A percentile compares a stretch with the other conserved stretches of the same genome.
Evolutionary conservation across 257 asterid species (phyloP).

Genomic region (Nicotiana tomentosiformis): DNA sequence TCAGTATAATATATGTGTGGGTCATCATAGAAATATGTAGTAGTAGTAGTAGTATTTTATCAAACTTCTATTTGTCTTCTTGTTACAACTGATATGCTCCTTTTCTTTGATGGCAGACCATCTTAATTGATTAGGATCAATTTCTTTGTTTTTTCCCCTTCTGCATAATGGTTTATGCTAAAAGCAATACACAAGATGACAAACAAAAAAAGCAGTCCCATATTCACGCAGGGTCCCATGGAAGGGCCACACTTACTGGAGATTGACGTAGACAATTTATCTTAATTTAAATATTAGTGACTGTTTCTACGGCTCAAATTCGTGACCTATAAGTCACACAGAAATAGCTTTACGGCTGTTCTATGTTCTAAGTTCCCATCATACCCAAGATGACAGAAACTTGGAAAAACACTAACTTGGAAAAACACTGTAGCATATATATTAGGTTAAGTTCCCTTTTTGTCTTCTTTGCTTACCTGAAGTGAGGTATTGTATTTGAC

Average conservation of each 20-base stretch:
- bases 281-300: no score
- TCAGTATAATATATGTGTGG: no score
- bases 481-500: neutral
- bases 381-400: neutral
- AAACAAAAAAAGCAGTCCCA: neutral
- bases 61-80: neutral
- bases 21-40: no score
- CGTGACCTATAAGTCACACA: no score
- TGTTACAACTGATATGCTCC: neutral
- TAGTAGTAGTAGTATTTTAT: no score
- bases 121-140: conserved; percentile 1
- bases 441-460: neutral
- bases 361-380: no score
- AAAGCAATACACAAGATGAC: neutral
- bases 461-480: neutral
- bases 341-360: no score
- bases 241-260: no score
- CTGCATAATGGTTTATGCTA: neutral
- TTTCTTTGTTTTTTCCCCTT: neutral
- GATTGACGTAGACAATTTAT: no score
- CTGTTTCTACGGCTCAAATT: no score
- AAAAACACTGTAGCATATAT: neutral
- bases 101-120: conserved; percentile 14
- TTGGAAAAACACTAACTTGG: neutral
- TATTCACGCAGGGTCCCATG: no score